phyloP scores from a whole-genome alignment of 768 basidiomycete genomes.

The Serendipita vermifera region DNA sequence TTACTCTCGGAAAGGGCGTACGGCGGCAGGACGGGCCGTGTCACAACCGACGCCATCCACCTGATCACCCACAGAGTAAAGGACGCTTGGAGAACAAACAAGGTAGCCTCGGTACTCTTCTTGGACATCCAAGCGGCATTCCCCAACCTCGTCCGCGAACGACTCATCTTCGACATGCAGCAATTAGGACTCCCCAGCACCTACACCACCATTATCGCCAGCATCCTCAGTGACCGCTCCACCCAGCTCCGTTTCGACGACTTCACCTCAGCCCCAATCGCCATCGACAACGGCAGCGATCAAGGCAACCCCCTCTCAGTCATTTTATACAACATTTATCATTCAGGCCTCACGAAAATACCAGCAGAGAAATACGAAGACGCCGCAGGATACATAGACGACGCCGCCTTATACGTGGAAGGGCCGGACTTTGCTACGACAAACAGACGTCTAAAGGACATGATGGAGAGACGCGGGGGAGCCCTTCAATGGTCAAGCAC shows the following conservation, averaged over 20 bases:
- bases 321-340: constrained; percentile 16
- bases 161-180: constrained; percentile 13
- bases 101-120: constrained; percentile 11
- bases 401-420: too few relatives aligned
- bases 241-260: constrained; percentile 9
- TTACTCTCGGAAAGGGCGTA: constrained; percentile 28
- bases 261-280: not conserved
- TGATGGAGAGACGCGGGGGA: too few relatives aligned
- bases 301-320: constrained; percentile 14
- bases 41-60: constrained; percentile 14
- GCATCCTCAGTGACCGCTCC: constrained; percentile 4
- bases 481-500: too few relatives aligned
- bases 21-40: constrained; percentile 19
- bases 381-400: too few relatives aligned
- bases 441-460: too few relatives aligned
- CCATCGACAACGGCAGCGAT: constrained; percentile 5
- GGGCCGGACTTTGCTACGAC: too few relatives aligned
- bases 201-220: constrained; percentile 2
- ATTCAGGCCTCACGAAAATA: not conserved
- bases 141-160: constrained; percentile 10
- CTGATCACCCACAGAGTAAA: constrained; percentile 10
- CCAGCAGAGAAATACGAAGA: too few relatives aligned
- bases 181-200: constrained; percentile 9
- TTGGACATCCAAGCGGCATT: constrained; percentile 16
- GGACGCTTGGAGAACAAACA: constrained; percentile 10